A percentile compares a stretch with the other conserved stretches of the same genome.
These are phyloP conservation scores for Dentipellis fragilis DNA, from an alignment of 768 basidiomycete species.

Conservation along the genomic window DNA sequence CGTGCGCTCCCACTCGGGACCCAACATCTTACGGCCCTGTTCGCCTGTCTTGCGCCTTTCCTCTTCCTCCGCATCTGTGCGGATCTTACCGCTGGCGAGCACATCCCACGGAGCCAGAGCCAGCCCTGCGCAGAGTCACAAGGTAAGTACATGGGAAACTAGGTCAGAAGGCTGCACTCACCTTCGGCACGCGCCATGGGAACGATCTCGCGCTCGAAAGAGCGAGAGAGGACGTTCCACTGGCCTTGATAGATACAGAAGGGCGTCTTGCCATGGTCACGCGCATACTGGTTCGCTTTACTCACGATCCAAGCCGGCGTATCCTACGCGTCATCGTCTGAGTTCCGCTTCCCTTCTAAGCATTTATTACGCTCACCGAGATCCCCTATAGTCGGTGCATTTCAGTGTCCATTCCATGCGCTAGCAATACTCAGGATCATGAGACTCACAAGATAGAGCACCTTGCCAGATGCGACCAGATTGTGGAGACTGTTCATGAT, in stretches of 20 bases:
- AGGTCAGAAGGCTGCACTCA: not conserved
- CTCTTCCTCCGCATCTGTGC: too few species aligned
- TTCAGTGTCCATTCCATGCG: too few species aligned
- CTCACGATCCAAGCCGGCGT: slow-evolving; percentile 29
- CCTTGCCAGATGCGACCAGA: slow-evolving; percentile 30
- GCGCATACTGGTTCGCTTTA: slow-evolving; percentile 28
- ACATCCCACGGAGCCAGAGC: too few species aligned
- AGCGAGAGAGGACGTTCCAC: slow-evolving; percentile 23
- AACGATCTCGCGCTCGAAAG: slow-evolving; percentile 33
- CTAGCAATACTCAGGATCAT: too few species aligned
- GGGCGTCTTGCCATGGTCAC: slow-evolving; percentile 27
- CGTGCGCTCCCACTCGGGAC: too few species aligned
- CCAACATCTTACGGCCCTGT: too few species aligned
- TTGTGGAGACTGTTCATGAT: slow-evolving; percentile 31
- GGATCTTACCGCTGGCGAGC: too few species aligned
- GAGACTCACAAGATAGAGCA: slow-evolving; percentile 27
- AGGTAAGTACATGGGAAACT: too few species aligned
- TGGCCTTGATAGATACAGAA: slow-evolving; percentile 34
- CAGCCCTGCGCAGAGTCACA: too few species aligned
- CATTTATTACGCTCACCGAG: not conserved
- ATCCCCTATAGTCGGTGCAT: slow-evolving; percentile 1
- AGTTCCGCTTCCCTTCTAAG: not conserved
- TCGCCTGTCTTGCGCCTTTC: too few species aligned
- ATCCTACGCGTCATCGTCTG: slow-evolving; percentile 7
- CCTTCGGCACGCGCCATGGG: slow-evolving; percentile 24